Conservation (phyloP, 805 yeast species). For the Saccharomycopsis fodiens region DNA sequence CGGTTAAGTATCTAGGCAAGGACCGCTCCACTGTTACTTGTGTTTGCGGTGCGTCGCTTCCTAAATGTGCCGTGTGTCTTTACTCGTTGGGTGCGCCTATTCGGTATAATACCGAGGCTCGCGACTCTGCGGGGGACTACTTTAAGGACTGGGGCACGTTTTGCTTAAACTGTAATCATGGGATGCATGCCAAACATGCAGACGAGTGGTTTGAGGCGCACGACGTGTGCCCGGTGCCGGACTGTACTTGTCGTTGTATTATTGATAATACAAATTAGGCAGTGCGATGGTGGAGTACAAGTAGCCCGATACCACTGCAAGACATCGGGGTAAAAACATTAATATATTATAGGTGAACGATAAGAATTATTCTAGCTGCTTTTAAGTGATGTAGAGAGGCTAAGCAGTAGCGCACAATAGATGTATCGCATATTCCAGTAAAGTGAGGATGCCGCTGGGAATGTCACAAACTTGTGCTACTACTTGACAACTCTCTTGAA, state of each 20-base stretch:
- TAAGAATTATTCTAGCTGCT: too few species aligned
- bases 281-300: neutral
- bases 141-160: slow-evolving; percentile 85
- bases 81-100: slow-evolving; percentile 63
- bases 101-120: slow-evolving; percentile 22
- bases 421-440: too few species aligned
- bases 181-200: slow-evolving; percentile 92
- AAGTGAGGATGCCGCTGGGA: too few species aligned
- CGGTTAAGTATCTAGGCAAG: neutral
- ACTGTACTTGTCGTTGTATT: slow-evolving; percentile 75
- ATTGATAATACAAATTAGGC: neutral
- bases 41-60: slow-evolving; percentile 73
- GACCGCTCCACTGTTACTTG: slow-evolving; percentile 19
- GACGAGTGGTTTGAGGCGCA: slow-evolving; percentile 92
- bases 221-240: slow-evolving; percentile 88
- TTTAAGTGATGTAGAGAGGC: too few species aligned
- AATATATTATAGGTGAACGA: too few species aligned
- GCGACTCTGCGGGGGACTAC: slow-evolving; percentile 30
- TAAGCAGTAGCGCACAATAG: too few species aligned
- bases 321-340: too few species aligned
- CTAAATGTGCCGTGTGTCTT: slow-evolving; percentile 85
- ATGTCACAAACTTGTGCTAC: too few species aligned
- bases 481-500: too few species aligned
- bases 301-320: too few species aligned
- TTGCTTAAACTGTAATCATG: slow-evolving; percentile 87